Base-by-base conservation (phyloP, 139 green algal genomes). In the Volvox reticuliferus region DNA sequence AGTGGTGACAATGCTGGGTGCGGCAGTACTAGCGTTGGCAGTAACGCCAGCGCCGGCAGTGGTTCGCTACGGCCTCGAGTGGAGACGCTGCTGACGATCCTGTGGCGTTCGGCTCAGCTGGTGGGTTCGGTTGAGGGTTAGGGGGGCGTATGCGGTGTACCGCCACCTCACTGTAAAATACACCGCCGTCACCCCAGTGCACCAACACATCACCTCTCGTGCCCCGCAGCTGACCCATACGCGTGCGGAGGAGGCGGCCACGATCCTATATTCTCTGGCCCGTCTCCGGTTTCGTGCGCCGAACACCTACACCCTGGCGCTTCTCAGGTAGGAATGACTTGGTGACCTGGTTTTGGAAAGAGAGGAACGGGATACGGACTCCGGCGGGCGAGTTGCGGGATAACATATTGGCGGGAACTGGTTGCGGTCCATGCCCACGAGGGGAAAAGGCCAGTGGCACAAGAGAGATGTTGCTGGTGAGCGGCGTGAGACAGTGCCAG, bases 241-340 rank as follows among this genome's bases (percentile, higher is more conserved):
- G 16, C 69, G 69, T 6, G 85, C 35, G 5, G 69, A 82, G 22
- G 85, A 89, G 85, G 36, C 44, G 26, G 85, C 68, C 30, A 62
- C 21, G 18, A 6, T 89, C 13, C 69, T 89, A 26, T 82, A 89
- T 36, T 67, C 69, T n/a, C 69, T 82, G 28, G 69, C 69, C 0
- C 85, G 85, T 2, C 85, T 89, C 32, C 37, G 85, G n/a, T 89
- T 89, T 68, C 12, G 19, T 2, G 21, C 85, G 37, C 69, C 69
- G 28, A 12, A 32, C 9, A 0, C 12, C 6, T 55, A 69, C 33
- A 28, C 20, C 17, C 12, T 28, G 28, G 69, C 37, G 37, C 85
- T 89, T 67, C 18, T 61, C n/a, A 82, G 85, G 85, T 89, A 50
- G 36, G 84, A 0, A 22, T 14, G 65, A 9, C 28, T 63, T 55